phyloP scores from a whole-genome alignment of 1,284 basidiomycete genomes.

The Apiotrichum akiyoshidainum region DNA sequence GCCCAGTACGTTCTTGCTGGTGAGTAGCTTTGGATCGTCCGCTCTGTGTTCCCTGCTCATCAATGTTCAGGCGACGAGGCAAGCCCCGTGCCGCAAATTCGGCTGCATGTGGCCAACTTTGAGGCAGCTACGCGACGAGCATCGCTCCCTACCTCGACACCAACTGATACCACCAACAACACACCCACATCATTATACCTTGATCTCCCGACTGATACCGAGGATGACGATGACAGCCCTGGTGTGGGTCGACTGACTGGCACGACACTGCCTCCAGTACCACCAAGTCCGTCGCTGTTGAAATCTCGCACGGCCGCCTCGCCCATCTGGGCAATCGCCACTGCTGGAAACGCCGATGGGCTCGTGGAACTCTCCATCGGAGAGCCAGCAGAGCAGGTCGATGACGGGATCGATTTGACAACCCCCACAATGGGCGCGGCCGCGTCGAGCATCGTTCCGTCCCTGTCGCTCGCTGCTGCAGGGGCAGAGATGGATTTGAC shows the following conservation, averaged over 20 bases:
- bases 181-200: constrained; percentile 17
- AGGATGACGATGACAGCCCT: constrained; percentile 27
- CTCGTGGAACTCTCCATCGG: constrained; percentile 38
- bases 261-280: not conserved
- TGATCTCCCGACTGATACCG: constrained; percentile 19
- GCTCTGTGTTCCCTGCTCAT: constrained; percentile 10
- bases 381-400: constrained; percentile 17
- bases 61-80: constrained; percentile 33
- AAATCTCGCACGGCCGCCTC: constrained; percentile 34
- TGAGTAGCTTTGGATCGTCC: constrained; percentile 19
- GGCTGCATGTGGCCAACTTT: constrained; percentile 32
- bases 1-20: constrained; percentile 50
- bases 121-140: not conserved
- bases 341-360: constrained; percentile 21
- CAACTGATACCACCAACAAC: constrained; percentile 9
- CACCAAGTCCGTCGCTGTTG: constrained; percentile 38
- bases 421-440: constrained; percentile 10
- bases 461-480: not conserved
- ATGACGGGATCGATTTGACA: constrained; percentile 5
- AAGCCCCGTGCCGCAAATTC: constrained; percentile 46
- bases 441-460: not conserved
- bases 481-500: not conserved
- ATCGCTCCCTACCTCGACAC: not conserved
- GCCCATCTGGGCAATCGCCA: constrained; percentile 49
- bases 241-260: not conserved